These are phyloP conservation scores for Arabidopsis lyrata DNA, from an alignment of 441 rosid genomes.

Conservation along the genomic window DNA sequence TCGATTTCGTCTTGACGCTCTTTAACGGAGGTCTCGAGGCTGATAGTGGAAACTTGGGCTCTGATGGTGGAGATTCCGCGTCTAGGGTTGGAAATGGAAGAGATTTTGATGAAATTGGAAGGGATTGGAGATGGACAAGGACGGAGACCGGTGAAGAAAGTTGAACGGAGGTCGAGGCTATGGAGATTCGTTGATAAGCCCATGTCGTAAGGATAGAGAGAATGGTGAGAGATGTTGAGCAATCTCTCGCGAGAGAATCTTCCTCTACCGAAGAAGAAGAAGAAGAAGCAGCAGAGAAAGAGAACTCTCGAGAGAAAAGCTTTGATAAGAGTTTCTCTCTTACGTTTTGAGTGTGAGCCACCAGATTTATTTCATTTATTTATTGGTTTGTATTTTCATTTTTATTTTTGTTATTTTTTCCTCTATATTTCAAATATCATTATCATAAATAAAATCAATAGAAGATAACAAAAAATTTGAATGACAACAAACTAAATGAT, in stretches of 20 bases:
- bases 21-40: slow-evolving; percentile 58
- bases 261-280: slow-evolving; percentile 31
- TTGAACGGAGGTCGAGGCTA: slow-evolving; percentile 61
- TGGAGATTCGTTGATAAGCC: slow-evolving; percentile 69
- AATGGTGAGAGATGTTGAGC: not conserved
- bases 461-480: not conserved
- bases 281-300: slow-evolving; percentile 25
- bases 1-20: slow-evolving; percentile 62
- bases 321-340: slow-evolving; percentile 31
- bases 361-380: slow-evolving; percentile 13
- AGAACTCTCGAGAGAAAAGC: slow-evolving; percentile 2
- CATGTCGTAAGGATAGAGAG: slow-evolving; percentile 51
- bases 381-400: not conserved
- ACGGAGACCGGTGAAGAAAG: slow-evolving; percentile 57
- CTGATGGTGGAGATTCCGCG: slow-evolving; percentile 46
- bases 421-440: not conserved
- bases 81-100: slow-evolving; percentile 38
- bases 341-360: slow-evolving; percentile 24
- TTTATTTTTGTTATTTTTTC: not conserved
- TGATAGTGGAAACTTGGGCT: slow-evolving; percentile 62
- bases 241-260: slow-evolving; percentile 26
- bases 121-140: slow-evolving; percentile 44
- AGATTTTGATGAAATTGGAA: slow-evolving; percentile 47
- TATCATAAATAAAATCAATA: not conserved
- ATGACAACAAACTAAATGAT: not conserved